Evolutionary conservation across 805 yeast species (phyloP).

Genomic region (Metschnikowia henanensis): DNA sequence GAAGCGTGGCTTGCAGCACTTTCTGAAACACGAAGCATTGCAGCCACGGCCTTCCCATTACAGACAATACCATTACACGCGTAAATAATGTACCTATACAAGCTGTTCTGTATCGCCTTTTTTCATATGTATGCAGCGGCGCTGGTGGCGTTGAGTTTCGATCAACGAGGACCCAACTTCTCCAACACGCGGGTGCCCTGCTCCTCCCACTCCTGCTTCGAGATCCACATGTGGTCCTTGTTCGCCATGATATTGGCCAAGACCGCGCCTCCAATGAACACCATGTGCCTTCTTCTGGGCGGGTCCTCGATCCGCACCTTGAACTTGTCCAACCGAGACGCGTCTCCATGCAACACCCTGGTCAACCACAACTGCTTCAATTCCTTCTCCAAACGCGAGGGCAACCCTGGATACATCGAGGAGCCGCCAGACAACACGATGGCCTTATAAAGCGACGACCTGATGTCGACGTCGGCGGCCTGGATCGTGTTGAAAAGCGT

Average conservation of each 20-base stretch:
- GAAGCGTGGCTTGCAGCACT: background rate
- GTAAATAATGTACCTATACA: background rate
- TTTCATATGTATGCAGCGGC: too few species aligned
- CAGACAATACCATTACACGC: too few species aligned
- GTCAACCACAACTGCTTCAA: slow-evolving; percentile 95
- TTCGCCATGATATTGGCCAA: slow-evolving; percentile 97
- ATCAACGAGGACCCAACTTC: slow-evolving; percentile 89
- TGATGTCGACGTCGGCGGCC: slow-evolving; percentile 90
- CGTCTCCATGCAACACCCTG: slow-evolving; percentile 82
- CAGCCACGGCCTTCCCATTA: too few species aligned
- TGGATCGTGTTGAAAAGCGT: slow-evolving; percentile 88
- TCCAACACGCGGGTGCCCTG: slow-evolving; percentile 83
- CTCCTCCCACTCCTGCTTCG: slow-evolving; percentile 97
- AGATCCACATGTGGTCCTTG: slow-evolving; percentile 97
- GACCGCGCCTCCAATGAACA: slow-evolving; percentile 97
- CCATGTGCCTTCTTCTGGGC: slow-evolving; percentile 99
- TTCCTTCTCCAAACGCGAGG: slow-evolving; percentile 93
- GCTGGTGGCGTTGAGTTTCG: background rate
- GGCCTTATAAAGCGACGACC: slow-evolving; percentile 85
- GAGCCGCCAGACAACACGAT: slow-evolving; percentile 97
- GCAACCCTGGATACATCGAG: slow-evolving; percentile 98
- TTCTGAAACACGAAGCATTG: background rate
- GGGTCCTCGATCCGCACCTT: slow-evolving; percentile 98
- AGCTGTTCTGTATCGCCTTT: too few species aligned
- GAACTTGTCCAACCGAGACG: slow-evolving; percentile 83